Evolutionary conservation across 768 basidiomycete genomes (phyloP).

Genomic region (Boletus subparvulus): DNA sequence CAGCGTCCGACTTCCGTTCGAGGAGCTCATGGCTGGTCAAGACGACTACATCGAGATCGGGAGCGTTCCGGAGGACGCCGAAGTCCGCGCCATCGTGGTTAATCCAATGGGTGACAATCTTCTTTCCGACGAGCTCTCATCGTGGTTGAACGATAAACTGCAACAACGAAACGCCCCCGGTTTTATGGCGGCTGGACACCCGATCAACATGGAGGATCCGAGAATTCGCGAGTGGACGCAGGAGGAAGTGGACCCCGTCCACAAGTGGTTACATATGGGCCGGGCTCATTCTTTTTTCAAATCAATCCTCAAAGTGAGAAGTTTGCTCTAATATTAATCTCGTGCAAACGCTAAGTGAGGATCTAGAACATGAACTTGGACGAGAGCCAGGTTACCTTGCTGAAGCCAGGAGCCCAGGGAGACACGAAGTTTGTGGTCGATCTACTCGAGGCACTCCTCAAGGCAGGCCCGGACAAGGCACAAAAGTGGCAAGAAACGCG

Average conservation of each 20-base stretch:
- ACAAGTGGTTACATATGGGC: conserved; percentile 40
- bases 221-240: conserved; percentile 42
- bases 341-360: background rate
- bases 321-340: background rate
- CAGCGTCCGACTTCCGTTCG: conserved; percentile 20
- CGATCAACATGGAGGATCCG: conserved; percentile 33
- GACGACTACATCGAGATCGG: conserved; percentile 25
- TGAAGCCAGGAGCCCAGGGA: conserved; percentile 7
- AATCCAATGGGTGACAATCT: conserved; percentile 23
- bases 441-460: conserved; percentile 26
- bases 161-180: conserved; percentile 20
- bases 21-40: conserved; percentile 19
- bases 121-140: conserved; percentile 36
- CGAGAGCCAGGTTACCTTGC: conserved; percentile 10
- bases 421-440: conserved; percentile 18
- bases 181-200: conserved; percentile 18
- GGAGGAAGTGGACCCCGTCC: conserved; percentile 36
- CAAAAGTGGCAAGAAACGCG: conserved; percentile 25
- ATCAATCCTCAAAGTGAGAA: conserved; percentile 27
- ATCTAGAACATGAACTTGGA: conserved; percentile 19
- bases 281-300: conserved; percentile 27
- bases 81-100: conserved; percentile 19
- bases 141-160: conserved; percentile 31
- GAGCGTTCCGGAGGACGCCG: conserved; percentile 12
- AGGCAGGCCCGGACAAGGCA: conserved; percentile 21